phyloP scores from a whole-genome alignment of 2,329 filamentous ascomycete species.

The Penicillium sp. region DNA sequence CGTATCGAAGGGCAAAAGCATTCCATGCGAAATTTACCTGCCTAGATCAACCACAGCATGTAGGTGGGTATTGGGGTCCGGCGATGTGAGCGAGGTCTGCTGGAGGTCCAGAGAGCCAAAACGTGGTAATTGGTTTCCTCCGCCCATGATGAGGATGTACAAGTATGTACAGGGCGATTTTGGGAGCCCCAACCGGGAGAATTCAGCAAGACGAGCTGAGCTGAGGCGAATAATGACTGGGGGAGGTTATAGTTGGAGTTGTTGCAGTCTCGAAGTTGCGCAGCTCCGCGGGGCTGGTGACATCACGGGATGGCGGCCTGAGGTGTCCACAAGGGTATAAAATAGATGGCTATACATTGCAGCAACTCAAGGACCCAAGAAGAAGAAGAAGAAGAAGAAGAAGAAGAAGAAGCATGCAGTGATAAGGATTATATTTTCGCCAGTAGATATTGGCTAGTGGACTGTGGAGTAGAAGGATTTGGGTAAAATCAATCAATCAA shows the following conservation, averaged over 20 bases:
- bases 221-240: not conserved
- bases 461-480: too few species aligned
- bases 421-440: too few species aligned
- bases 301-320: constrained; percentile 1
- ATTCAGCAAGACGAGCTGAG: not conserved
- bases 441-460: too few species aligned
- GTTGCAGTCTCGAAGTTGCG: not conserved
- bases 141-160: not conserved
- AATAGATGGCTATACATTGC: too few species aligned
- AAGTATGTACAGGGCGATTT: not conserved
- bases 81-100: not conserved
- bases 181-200: not conserved
- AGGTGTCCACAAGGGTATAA: not conserved
- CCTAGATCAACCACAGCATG: constrained; percentile 43
- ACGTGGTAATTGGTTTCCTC: not conserved
- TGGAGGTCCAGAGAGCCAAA: not conserved
- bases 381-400: not conserved
- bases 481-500: too few species aligned
- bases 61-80: constrained; percentile 23
- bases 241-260: not conserved
- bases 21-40: constrained; percentile 32
- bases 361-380: too few species aligned
- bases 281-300: not conserved
- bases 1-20: not conserved
- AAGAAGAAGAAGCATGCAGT: not conserved